Conservation (phyloP, 768 basidiomycete species). For the Lactarius indigo region DNA sequence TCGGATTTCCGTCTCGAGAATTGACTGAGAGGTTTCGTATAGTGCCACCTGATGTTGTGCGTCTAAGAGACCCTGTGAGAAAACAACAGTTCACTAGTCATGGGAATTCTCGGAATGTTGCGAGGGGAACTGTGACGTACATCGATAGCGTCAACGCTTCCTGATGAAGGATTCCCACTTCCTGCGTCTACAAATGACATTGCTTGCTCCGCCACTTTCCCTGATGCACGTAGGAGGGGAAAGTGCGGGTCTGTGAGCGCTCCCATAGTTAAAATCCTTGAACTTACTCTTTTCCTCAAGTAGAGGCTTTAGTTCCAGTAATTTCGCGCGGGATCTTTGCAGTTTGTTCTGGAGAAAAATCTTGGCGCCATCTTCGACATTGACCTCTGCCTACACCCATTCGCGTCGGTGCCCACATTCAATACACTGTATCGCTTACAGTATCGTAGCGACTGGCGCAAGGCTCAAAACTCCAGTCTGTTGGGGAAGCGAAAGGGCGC, state of each 20-base stretch:
- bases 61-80: slow-evolving; percentile 56
- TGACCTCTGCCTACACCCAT: slow-evolving; percentile 50
- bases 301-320: slow-evolving; percentile 57
- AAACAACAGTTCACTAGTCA: slow-evolving; percentile 6
- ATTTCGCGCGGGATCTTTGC: slow-evolving; percentile 51
- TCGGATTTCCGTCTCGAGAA: slow-evolving; percentile 63
- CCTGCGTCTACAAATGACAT: slow-evolving; percentile 46
- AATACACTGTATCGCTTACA: slow-evolving; percentile 37
- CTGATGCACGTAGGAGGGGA: slow-evolving; percentile 34
- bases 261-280: slow-evolving; percentile 15
- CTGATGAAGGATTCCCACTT: slow-evolving; percentile 46
- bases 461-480: slow-evolving; percentile 74
- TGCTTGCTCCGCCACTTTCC: slow-evolving; percentile 52
- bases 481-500: slow-evolving; percentile 58
- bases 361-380: slow-evolving; percentile 65
- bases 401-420: not conserved
- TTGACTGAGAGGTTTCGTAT: slow-evolving; percentile 51
- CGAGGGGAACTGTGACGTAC: slow-evolving; percentile 41
- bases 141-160: slow-evolving; percentile 53
- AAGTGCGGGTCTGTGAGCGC: slow-evolving; percentile 5
- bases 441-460: slow-evolving; percentile 73
- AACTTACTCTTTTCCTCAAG: slow-evolving; percentile 60
- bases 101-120: slow-evolving; percentile 11
- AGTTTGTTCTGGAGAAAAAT: slow-evolving; percentile 80
- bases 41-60: slow-evolving; percentile 55